Conservation (phyloP, 2,329 filamentous ascomycete species). For the Aspergillus puulaauensis region DNA sequence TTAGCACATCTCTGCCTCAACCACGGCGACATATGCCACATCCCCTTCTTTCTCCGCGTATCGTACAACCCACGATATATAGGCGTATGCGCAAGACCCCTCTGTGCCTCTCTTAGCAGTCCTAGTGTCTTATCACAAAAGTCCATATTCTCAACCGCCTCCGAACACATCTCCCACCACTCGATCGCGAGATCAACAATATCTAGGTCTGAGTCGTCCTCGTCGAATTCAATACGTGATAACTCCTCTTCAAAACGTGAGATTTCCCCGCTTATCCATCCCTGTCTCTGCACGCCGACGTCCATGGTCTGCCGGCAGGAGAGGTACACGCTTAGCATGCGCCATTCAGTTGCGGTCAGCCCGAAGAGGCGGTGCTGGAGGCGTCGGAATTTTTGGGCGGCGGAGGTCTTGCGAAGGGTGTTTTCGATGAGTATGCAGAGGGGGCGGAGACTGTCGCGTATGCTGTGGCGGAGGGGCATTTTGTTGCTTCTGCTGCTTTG, state of each 20-base stretch:
- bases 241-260: background rate
- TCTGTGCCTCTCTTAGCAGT: background rate
- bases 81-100: background rate
- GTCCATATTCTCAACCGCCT: background rate
- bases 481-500: background rate
- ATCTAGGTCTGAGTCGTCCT: background rate
- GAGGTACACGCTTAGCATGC: background rate
- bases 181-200: background rate
- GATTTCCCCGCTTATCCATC: background rate
- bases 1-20: background rate
- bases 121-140: background rate
- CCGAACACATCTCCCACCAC: background rate
- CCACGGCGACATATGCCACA: background rate
- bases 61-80: background rate
- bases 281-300: background rate
- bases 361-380: background rate
- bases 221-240: too few species aligned
- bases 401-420: fast-evolving
- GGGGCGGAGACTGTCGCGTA: background rate
- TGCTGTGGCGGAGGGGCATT: background rate
- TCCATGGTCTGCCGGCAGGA: background rate
- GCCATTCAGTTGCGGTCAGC: background rate
- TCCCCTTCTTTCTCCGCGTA: background rate
- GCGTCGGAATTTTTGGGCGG: background rate
- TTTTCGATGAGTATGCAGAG: background rate